Percentiles rank a stretch among this genome's conserved stretches.
Conservation (phyloP, 2,329 filamentous ascomycete genomes). For the Ophiostoma quercus region DNA sequence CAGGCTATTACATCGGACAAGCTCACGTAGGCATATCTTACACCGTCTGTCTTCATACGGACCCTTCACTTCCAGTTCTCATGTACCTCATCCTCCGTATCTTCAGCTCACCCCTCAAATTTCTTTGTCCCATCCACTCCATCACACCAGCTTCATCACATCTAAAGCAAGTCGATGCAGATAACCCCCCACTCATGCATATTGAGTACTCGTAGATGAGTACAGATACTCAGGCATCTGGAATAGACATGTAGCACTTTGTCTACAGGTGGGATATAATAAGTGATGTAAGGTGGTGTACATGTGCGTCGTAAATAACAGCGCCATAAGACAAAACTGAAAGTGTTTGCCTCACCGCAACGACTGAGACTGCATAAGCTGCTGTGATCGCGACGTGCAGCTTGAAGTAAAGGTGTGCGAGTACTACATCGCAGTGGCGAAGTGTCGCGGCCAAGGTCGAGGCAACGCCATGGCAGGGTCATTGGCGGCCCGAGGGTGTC, state of each 20-base stretch:
- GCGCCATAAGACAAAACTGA: not conserved
- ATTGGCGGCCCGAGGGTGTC: not conserved
- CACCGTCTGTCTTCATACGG: not conserved
- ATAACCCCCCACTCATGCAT: not conserved
- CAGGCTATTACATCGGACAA: not conserved
- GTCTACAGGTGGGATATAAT: not conserved
- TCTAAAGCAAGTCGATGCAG: not conserved
- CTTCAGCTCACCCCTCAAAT: not conserved
- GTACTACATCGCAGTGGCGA: constrained; percentile 3
- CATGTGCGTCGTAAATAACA: not conserved
- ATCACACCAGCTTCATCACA: not conserved
- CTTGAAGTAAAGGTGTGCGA: constrained; percentile 5
- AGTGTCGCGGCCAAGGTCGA: not conserved
- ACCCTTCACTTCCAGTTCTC: not conserved
- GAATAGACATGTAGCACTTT: not conserved
- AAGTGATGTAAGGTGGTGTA: not conserved
- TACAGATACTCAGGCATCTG: not conserved
- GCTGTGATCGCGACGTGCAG: constrained; percentile 2
- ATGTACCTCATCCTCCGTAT: not conserved
- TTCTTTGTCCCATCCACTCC: not conserved
- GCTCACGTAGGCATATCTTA: not conserved
- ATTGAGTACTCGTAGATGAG: not conserved
- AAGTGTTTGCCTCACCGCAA: constrained; percentile 7
- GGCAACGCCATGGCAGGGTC: not conserved
- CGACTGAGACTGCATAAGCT: constrained; percentile 1